Evolutionary conservation across 805 yeast genomes (phyloP).

Genomic region (Ogataea trehaloabstinens): DNA sequence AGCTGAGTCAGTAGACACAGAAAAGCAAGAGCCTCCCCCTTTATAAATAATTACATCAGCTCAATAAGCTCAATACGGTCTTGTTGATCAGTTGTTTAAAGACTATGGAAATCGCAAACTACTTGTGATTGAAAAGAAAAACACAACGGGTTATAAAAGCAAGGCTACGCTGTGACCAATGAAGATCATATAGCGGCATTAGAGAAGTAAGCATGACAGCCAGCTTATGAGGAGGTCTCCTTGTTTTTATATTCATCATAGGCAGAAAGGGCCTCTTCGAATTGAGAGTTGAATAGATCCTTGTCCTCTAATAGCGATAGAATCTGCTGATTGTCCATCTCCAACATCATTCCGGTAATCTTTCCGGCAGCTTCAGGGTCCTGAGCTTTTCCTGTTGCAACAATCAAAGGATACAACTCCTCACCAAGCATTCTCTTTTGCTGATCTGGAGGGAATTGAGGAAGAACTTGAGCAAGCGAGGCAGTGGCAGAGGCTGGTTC

Average conservation of each 20-base stretch:
- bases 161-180: not conserved
- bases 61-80: too few species aligned
- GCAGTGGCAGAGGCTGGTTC: conserved; percentile 31
- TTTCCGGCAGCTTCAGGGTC: conserved; percentile 97
- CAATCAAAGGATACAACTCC: conserved; percentile 91
- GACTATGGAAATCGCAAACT: conserved; percentile 2
- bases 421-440: conserved; percentile 98
- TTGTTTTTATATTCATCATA: conserved; percentile 84
- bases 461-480: conserved; percentile 58
- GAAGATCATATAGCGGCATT: not conserved
- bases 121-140: conserved; percentile 2
- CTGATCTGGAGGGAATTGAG: conserved; percentile 76
- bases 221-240: conserved; percentile 16
- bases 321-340: conserved; percentile 89
- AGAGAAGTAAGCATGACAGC: not conserved
- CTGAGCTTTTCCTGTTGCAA: conserved; percentile 79
- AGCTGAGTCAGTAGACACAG: not conserved
- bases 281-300: conserved; percentile 82
- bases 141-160: not conserved
- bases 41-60: not conserved
- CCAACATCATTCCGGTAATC: conserved; percentile 98
- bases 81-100: too few species aligned
- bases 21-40: too few species aligned
- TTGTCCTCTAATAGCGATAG: conserved; percentile 87
- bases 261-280: conserved; percentile 92